Conservation (phyloP, 805 yeast genomes). For the Spathaspora arborariae region DNA sequence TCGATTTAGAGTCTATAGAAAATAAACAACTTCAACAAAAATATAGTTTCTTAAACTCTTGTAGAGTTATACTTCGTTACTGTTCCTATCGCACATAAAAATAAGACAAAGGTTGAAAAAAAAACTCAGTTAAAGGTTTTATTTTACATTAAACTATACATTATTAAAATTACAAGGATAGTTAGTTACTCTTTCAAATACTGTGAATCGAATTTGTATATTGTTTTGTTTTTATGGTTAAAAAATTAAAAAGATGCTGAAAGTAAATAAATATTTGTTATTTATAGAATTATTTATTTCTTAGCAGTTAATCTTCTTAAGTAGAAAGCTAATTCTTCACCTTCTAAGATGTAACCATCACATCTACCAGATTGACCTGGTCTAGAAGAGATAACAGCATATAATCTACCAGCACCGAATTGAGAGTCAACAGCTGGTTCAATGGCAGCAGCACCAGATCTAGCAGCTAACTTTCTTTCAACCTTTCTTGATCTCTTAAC, state of each 20-base stretch:
- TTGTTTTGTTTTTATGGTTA: not conserved
- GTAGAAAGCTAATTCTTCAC: slow-evolving; percentile 99
- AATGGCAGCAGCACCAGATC: slow-evolving; percentile 80
- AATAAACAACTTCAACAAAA: not conserved
- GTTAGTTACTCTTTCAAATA: not conserved
- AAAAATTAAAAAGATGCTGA: slow-evolving; percentile 2
- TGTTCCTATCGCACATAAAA: too few relatives aligned
- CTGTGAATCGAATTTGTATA: not conserved
- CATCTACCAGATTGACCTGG: slow-evolving; percentile 99
- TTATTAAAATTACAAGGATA: slow-evolving; percentile 1
- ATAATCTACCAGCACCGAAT: slow-evolving; percentile 98
- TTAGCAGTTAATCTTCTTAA: slow-evolving; percentile 98
- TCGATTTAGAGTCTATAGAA: not conserved
- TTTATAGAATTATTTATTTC: slow-evolving; percentile 57
- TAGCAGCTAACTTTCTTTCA: slow-evolving; percentile 89
- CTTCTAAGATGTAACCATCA: slow-evolving; percentile 99
- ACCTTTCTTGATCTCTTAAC: slow-evolving; percentile 69
- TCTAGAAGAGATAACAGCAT: slow-evolving; percentile 98
- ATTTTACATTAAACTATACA: slow-evolving; percentile 1
- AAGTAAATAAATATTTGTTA: slow-evolving; percentile 2
- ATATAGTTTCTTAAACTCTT: not conserved
- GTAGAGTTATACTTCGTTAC: too few relatives aligned
- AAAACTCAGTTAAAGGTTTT: not conserved
- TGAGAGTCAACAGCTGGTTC: slow-evolving; percentile 91
- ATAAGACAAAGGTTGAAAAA: not conserved